phyloP scores from a whole-genome alignment of 2,329 filamentous ascomycete species.

The Phialophora tarda region DNA sequence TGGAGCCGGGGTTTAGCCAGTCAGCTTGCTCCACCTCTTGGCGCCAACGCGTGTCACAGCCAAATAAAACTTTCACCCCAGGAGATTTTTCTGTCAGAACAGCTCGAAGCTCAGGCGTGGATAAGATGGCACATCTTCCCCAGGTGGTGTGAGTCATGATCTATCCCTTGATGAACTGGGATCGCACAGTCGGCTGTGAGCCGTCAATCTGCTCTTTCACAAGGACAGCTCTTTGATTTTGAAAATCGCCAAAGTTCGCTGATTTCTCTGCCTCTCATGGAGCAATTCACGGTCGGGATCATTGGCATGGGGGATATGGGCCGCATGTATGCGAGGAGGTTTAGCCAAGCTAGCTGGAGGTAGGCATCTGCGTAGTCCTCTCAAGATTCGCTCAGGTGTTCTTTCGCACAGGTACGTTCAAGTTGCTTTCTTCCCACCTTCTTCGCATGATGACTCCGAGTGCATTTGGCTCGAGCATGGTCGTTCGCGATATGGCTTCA shows the following conservation, averaged over 20 bases:
- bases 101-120: neutral
- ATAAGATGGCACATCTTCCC: neutral
- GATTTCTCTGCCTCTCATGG: conserved; percentile 51
- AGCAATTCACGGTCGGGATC: conserved; percentile 81
- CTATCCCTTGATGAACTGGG: conserved; percentile 2
- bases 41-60: neutral
- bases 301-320: conserved; percentile 99
- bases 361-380: conserved; percentile 52
- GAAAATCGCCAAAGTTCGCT: neutral
- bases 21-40: neutral
- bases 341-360: conserved; percentile 96
- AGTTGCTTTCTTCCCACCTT: conserved; percentile 35
- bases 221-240: conserved; percentile 1
- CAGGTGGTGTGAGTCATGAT: neutral
- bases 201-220: neutral
- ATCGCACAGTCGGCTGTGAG: neutral
- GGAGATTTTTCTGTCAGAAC: conserved; percentile 4
- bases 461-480: conserved; percentile 99
- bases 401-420: conserved; percentile 45
- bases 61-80: conserved; percentile 2
- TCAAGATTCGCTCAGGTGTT: conserved; percentile 23
- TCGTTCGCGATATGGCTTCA: conserved; percentile 62
- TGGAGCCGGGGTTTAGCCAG: conserved; percentile 5
- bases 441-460: conserved; percentile 94
- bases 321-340: conserved; percentile 91